phyloP scores from a whole-genome alignment of 805 yeast species.

The Candida parachauliodes region DNA sequence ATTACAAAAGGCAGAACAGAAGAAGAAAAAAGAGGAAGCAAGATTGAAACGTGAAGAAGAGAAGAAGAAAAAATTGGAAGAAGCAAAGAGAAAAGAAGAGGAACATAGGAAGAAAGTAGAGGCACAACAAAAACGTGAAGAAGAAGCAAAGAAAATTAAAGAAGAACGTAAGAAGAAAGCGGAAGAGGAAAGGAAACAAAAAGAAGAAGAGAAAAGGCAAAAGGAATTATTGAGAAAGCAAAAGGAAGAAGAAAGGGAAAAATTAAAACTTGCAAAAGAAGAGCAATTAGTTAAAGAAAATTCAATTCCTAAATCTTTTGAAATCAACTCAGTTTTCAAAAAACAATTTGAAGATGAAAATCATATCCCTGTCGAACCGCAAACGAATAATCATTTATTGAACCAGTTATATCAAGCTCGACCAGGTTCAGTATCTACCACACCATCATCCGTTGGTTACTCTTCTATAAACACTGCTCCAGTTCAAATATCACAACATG shows the following conservation, averaged over 20 bases:
- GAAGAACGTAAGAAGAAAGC: slow-evolving; percentile 22
- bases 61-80: slow-evolving; percentile 41
- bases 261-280: slow-evolving; percentile 11
- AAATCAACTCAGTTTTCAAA: neutral
- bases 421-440: slow-evolving; percentile 16
- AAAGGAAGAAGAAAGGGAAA: slow-evolving; percentile 14
- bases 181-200: slow-evolving; percentile 21
- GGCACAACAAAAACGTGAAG: slow-evolving; percentile 27
- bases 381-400: slow-evolving; percentile 23
- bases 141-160: slow-evolving; percentile 21
- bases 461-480: slow-evolving; percentile 3
- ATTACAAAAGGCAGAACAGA: slow-evolving; percentile 34
- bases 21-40: slow-evolving; percentile 35
- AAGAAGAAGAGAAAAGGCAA: slow-evolving; percentile 22
- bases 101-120: slow-evolving; percentile 29
- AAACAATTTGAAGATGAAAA: slow-evolving; percentile 5
- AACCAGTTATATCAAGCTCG: slow-evolving; percentile 34
- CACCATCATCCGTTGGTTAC: slow-evolving; percentile 6
- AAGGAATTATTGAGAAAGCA: slow-evolving; percentile 15
- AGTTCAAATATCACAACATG: neutral
- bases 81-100: slow-evolving; percentile 28
- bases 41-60: slow-evolving; percentile 45
- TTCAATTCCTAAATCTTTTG: neutral
- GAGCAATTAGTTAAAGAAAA: slow-evolving; percentile 13
- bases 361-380: neutral